These are phyloP conservation scores for Russula olivacea DNA, from an alignment of 768 basidiomycete genomes.

Conservation along the genomic window DNA sequence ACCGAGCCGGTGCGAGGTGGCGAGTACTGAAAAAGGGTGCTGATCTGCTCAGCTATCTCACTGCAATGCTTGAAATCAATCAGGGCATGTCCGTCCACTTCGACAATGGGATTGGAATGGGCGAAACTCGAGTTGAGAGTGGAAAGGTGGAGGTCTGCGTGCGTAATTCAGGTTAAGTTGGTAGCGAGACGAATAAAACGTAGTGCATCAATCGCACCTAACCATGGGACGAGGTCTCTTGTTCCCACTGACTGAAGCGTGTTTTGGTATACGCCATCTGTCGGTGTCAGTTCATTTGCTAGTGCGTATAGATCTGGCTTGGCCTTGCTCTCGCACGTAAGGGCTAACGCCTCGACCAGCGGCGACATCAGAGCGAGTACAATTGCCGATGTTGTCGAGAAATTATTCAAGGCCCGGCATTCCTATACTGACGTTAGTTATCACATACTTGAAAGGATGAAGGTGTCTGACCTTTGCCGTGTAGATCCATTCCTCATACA, in stretches of 20 bases:
- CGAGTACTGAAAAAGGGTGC: conserved; percentile 5
- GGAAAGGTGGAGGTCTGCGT: conserved; percentile 11
- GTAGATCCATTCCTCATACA: conserved; percentile 10
- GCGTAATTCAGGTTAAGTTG: not conserved
- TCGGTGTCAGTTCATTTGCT: not conserved
- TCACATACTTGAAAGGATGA: not conserved
- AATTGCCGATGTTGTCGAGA: conserved; percentile 8
- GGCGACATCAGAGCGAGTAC: conserved; percentile 1
- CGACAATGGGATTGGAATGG: not conserved
- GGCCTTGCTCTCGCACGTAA: conserved; percentile 10
- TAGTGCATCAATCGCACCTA: not conserved
- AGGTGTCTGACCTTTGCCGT: conserved; percentile 5
- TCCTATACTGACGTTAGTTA: not conserved
- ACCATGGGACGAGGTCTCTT: conserved; percentile 7
- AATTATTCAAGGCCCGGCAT: conserved; percentile 6
- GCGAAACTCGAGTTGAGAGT: conserved; percentile 3
- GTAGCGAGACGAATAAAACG: not conserved
- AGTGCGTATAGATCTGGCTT: too few relatives aligned
- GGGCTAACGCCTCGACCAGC: not conserved
- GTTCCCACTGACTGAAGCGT: not conserved
- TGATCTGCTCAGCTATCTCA: conserved; percentile 10
- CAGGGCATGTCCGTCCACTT: conserved; percentile 1
- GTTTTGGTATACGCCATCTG: not conserved
- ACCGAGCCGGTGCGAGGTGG: not conserved
- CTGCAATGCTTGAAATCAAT: conserved; percentile 8